Conservation (phyloP, 345 rosid genomes). For the Anastatica hierochuntica region DNA sequence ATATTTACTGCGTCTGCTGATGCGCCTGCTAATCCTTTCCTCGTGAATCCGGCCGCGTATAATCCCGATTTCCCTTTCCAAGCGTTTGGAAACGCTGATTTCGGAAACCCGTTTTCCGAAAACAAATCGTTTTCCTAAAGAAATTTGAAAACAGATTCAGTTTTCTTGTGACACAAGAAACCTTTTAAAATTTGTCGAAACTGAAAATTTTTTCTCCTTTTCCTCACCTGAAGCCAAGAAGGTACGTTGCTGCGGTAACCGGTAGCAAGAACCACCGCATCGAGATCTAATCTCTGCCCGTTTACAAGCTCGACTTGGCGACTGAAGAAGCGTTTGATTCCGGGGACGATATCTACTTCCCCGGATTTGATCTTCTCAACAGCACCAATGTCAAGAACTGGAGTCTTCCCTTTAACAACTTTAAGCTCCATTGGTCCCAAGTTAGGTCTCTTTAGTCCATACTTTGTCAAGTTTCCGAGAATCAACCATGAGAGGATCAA, state of each 20-base stretch:
- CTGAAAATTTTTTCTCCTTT: neutral
- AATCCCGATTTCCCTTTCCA: conserved; percentile 81
- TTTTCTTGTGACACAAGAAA: conserved; percentile 5
- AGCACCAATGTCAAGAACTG: conserved; percentile 80
- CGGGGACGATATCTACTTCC: conserved; percentile 52
- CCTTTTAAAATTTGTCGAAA: neutral
- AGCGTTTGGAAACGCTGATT: conserved; percentile 47
- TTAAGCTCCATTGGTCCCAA: conserved; percentile 65
- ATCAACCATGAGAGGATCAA: conserved; percentile 44
- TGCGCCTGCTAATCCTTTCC: conserved; percentile 78
- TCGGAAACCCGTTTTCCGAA: conserved; percentile 60
- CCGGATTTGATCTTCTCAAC: conserved; percentile 60
- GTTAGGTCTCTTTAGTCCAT: conserved; percentile 57
- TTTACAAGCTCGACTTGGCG: conserved; percentile 51
- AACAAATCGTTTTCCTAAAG: conserved; percentile 86
- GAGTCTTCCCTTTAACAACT: conserved; percentile 56
- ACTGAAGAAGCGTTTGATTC: conserved; percentile 43
- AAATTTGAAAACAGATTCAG: conserved; percentile 9
- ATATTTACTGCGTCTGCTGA: conserved; percentile 67
- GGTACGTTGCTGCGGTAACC: conserved; percentile 71
- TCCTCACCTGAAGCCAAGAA: conserved; percentile 67
- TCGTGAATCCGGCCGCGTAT: conserved; percentile 83
- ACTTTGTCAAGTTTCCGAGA: conserved; percentile 44
- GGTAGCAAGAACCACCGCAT: conserved; percentile 62
- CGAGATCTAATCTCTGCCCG: conserved; percentile 44